A percentile compares a stretch with the other conserved stretches of the same genome.
Evolutionary conservation across 805 yeast genomes (phyloP).

Genomic region (Candida golubevii): DNA sequence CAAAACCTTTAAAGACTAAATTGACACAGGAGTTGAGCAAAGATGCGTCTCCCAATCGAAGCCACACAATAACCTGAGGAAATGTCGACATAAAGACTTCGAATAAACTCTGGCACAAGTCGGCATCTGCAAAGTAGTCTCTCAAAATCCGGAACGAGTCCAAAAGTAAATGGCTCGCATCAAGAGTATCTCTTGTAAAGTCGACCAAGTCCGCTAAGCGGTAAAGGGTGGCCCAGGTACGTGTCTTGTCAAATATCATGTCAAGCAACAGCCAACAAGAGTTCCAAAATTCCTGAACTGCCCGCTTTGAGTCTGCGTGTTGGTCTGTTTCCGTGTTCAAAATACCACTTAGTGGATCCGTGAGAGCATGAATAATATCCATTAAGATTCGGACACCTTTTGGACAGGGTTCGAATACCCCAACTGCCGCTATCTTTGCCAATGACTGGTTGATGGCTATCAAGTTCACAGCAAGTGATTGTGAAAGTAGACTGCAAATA

Average conservation of each 20-base stretch:
- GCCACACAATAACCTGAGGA: constrained; percentile 69
- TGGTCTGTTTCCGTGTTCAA: constrained; percentile 19
- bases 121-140: constrained; percentile 15
- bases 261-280: constrained; percentile 68
- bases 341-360: constrained; percentile 65
- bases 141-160: constrained; percentile 52
- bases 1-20: constrained; percentile 61
- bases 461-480: constrained; percentile 44
- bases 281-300: constrained; percentile 55
- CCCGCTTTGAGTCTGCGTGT: constrained; percentile 5
- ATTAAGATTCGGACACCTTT: constrained; percentile 67
- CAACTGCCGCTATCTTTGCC: constrained; percentile 40
- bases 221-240: constrained; percentile 69
- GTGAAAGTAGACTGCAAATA: constrained; percentile 48
- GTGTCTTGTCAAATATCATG: constrained; percentile 61
- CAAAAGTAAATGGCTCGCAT: constrained; percentile 60
- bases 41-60: constrained; percentile 75
- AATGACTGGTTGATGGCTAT: constrained; percentile 46
- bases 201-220: constrained; percentile 59
- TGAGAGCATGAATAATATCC: constrained; percentile 63
- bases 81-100: constrained; percentile 58
- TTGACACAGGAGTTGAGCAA: constrained; percentile 69
- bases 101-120: constrained; percentile 32
- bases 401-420: constrained; percentile 68
- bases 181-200: constrained; percentile 77